Evolutionary conservation across 2,329 filamentous ascomycete genomes (phyloP).

Genomic region (Microdochium bolleyi): DNA sequence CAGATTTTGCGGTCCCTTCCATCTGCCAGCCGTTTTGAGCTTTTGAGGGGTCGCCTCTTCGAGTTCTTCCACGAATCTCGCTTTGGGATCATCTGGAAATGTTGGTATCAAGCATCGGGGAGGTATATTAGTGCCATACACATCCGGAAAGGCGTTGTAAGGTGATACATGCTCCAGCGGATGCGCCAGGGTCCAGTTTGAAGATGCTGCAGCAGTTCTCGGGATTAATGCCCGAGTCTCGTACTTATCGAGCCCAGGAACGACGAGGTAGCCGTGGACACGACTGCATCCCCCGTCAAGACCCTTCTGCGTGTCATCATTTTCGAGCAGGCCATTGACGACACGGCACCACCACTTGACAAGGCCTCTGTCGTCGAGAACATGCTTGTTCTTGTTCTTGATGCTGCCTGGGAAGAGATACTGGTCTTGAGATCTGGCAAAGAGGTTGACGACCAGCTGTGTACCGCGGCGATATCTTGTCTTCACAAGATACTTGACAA

Average conservation of each 20-base stretch:
- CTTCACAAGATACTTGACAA: slow-evolving; percentile 67
- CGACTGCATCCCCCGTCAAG: slow-evolving; percentile 28
- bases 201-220: slow-evolving; percentile 34
- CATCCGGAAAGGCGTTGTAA: slow-evolving; percentile 40
- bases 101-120: slow-evolving; percentile 80
- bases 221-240: slow-evolving; percentile 79
- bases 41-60: slow-evolving; percentile 60
- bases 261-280: slow-evolving; percentile 72
- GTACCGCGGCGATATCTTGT: slow-evolving; percentile 55
- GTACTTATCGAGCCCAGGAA: slow-evolving; percentile 77
- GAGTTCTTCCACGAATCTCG: slow-evolving; percentile 78
- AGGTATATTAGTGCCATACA: slow-evolving; percentile 48
- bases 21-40: slow-evolving; percentile 55
- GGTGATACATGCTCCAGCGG: slow-evolving; percentile 60
- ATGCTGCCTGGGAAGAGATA: slow-evolving; percentile 93
- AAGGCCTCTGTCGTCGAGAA: slow-evolving; percentile 81
- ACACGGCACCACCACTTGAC: slow-evolving; percentile 96
- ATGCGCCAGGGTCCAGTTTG: slow-evolving; percentile 61
- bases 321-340: slow-evolving; percentile 64
- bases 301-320: slow-evolving; percentile 25
- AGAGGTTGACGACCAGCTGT: slow-evolving; percentile 76
- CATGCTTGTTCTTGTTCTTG: slow-evolving; percentile 78
- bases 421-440: slow-evolving; percentile 84
- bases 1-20: slow-evolving; percentile 75
- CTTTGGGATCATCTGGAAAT: slow-evolving; percentile 93